phyloP scores from a whole-genome alignment of 805 yeast species.

The Candida parachauliodes region DNA sequence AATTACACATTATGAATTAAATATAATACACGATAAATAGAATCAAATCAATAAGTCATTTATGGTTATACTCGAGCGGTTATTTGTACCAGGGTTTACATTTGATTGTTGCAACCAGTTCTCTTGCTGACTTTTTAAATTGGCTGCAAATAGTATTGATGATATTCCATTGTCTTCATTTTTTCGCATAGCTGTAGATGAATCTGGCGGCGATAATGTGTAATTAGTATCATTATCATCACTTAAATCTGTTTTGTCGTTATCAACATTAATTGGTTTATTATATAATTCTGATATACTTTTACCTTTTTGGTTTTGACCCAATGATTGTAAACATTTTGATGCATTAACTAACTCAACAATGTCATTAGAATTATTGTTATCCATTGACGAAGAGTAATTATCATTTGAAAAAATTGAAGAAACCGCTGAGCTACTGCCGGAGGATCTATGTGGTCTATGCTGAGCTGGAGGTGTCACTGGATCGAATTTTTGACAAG shows the following conservation, averaged over 20 bases:
- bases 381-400: neutral
- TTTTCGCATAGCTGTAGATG: neutral
- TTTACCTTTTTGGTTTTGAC: neutral
- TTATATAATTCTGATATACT: neutral
- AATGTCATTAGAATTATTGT: neutral
- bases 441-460: conserved; percentile 4
- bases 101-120: neutral
- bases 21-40: conserved; percentile 1
- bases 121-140: conserved; percentile 9
- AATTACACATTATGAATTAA: no score
- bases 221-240: conserved; percentile 8
- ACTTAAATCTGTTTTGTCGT: neutral
- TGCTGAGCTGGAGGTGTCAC: conserved; percentile 2
- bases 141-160: conserved; percentile 31
- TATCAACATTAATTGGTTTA: neutral
- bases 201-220: conserved; percentile 5
- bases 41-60: conserved; percentile 24
- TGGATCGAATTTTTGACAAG: neutral
- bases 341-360: conserved; percentile 34
- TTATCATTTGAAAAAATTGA: conserved; percentile 7
- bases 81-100: neutral
- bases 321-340: conserved; percentile 29
- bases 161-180: conserved; percentile 19
- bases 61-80: conserved; percentile 23
- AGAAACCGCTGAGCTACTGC: conserved; percentile 3